These are phyloP conservation scores for Moniliella sp. DNA, from an alignment of 1,284 basidiomycete species.

Conservation along the genomic window DNA sequence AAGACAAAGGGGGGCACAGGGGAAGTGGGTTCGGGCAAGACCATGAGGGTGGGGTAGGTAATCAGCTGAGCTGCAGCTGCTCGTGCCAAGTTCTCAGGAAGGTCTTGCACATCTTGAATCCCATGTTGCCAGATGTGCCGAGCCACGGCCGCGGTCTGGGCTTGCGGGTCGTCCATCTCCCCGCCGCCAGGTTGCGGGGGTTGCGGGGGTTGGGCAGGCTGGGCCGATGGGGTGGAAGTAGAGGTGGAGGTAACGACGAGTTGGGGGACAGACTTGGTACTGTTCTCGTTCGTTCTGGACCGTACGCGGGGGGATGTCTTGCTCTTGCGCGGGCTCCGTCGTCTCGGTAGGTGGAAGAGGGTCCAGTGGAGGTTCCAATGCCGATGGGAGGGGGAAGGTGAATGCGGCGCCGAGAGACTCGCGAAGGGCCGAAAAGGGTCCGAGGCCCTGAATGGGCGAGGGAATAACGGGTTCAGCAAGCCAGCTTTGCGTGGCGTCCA, in stretches of 20 bases:
- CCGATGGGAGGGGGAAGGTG: too few relatives aligned
- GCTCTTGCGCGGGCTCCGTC: neutral
- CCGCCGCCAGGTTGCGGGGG: too few relatives aligned
- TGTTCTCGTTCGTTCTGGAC: too few relatives aligned
- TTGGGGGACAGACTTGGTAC: too few relatives aligned
- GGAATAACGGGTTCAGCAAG: slow-evolving; percentile 29
- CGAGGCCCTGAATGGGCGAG: slow-evolving; percentile 24
- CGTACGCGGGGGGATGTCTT: too few relatives aligned
- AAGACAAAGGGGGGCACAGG: slow-evolving; percentile 22
- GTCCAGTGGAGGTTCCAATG: too few relatives aligned
- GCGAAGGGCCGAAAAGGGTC: slow-evolving; percentile 14
- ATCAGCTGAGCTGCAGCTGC: slow-evolving; percentile 20
- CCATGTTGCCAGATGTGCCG: neutral
- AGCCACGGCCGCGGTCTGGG: neutral
- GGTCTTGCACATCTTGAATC: neutral
- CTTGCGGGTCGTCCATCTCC: neutral
- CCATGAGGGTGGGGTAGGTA: slow-evolving; percentile 20
- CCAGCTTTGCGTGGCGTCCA: slow-evolving; percentile 27
- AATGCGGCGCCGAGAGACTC: slow-evolving; percentile 7
- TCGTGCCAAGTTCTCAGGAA: slow-evolving; percentile 7
- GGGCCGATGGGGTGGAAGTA: too few relatives aligned
- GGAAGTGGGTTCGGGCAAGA: slow-evolving; percentile 18
- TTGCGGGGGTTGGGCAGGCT: too few relatives aligned
- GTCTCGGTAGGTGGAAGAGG: neutral
- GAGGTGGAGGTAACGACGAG: too few relatives aligned